Base-by-base conservation (phyloP, 352 stramenopile genomes). In the Phytopythium mirpurense region DNA sequence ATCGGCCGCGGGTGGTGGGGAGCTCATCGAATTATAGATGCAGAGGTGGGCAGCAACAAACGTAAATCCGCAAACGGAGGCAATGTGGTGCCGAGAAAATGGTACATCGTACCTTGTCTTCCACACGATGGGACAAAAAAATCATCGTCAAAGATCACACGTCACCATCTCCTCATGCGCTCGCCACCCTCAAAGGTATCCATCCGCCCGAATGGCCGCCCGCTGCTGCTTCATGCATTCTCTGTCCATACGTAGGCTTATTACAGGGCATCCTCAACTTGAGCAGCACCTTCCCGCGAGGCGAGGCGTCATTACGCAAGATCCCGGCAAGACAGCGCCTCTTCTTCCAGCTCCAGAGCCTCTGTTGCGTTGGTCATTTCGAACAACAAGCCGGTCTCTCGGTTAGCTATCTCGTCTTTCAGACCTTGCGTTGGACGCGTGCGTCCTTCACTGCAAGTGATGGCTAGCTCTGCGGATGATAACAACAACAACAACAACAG, bases 1-100 rank as follows among this genome's bases (percentile, higher is more conserved):
- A 10, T 18, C n/a, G 43, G 42, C 14, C 21, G 14, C 44, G 44
- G 16, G n/a, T 53, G 47, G 47, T 53, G 47, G 47, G 12, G 47
- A 41, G 47, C 40, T 45, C 40, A n/a, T 8, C 40, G 40, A 27
- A 29, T 45, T 45, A 45, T 18, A n/a, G 10, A 18, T 1, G 2
- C 2, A 12, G 9, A 45, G 19, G 40, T 45, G 10, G 2, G 40
- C 40, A 29, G 12, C 37, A 14, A 21, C 3, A 14, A 2, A 0
- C 0, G 18, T 0, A 43, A 43, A 16, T 21, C n/a, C 37, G 37
- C 40, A 45, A 6, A 0, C 24, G 6, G 19, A 14, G 11, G 5
- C 9, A 40, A 19, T 23, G 18, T 26, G 5, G n/a, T 24, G n/a
- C 37, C 37, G 10, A 1, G 15, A 3, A 7, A 8, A 16, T n/a